Base-by-base conservation (phyloP, 371 early-diverging fungal species). In the Fennellomyces sp. region DNA sequence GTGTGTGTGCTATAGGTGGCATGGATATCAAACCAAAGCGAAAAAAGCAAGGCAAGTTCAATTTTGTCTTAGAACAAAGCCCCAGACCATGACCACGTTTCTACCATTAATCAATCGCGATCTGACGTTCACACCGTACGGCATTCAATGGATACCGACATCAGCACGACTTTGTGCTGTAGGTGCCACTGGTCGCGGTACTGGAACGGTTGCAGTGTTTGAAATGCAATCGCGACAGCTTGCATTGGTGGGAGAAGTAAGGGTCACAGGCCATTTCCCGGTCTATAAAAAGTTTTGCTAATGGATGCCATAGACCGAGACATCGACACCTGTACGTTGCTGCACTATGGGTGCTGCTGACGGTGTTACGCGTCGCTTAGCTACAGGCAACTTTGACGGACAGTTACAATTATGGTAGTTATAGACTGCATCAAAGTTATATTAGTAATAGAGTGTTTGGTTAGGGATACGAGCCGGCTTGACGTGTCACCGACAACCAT, bases 331-430 rank as follows among this genome's bases (percentile, higher is more conserved):
- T 25, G 68, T 91, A 68, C 85, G 90, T 74, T 86, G 91, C 70
- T 68, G 83, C 5, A 85, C 91, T 0, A 85, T 91, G 47, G 85
- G 82, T 2, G 86, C 86, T 1, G 78, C 88, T 2, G 64, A 81
- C 8, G 66, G 85, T 6, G 71, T 72, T 15, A 39, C 68, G 17
- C 81, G 89, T 25, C 84, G 88, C 35, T 60, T 92, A 29, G 87
- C 90, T 5, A 90, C 91, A 0, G 94, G 94, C 15, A 87, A 90
- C 63, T 91, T 91, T 68, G 82, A 83, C 5, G 94, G 94, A 2
- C 72, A 77, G 26, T 60, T 94, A 52, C 74, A 78, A 47, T 50
- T 88, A 25, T 93, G 89, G 87, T 82, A 70, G n/a, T n/a, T n/a
- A n/a, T n/a, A n/a, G n/a, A n/a, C n/a, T n/a, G n/a, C n/a, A n/a